phyloP scores from a whole-genome alignment of 805 yeast genomes.

The Maudiozyma saulgeensis region DNA sequence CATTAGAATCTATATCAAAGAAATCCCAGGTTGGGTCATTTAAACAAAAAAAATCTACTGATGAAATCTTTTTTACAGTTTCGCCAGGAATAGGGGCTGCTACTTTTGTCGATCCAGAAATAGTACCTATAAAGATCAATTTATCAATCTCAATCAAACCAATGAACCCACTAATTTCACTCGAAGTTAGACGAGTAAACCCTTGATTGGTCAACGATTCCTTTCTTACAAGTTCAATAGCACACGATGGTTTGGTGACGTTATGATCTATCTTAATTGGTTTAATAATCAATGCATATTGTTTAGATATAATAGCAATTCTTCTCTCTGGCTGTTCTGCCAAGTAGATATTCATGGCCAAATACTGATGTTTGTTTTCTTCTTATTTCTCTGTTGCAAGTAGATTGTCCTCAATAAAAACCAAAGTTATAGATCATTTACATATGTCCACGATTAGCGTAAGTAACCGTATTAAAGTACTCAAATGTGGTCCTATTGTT shows the following conservation, averaged over 20 bases:
- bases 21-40: slow-evolving; percentile 73
- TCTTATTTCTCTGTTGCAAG: neutral
- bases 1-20: slow-evolving; percentile 55
- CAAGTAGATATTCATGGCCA: slow-evolving; percentile 20
- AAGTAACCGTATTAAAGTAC: neutral
- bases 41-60: slow-evolving; percentile 82
- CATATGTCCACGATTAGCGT: too few relatives aligned
- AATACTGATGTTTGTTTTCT: neutral
- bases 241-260: slow-evolving; percentile 31
- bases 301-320: slow-evolving; percentile 27
- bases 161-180: slow-evolving; percentile 55
- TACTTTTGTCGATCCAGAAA: slow-evolving; percentile 65
- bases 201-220: slow-evolving; percentile 30
- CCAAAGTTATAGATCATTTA: too few relatives aligned
- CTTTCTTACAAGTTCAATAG: slow-evolving; percentile 40
- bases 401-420: too few relatives aligned
- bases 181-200: slow-evolving; percentile 35
- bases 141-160: slow-evolving; percentile 68
- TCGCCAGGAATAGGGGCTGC: slow-evolving; percentile 79
- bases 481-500: neutral
- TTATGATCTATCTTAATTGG: slow-evolving; percentile 27
- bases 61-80: slow-evolving; percentile 65
- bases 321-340: slow-evolving; percentile 24
- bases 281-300: slow-evolving; percentile 40
- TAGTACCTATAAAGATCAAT: slow-evolving; percentile 66